Conservation (phyloP, 116 monocot genomes). For the Posidonia oceanica region DNA sequence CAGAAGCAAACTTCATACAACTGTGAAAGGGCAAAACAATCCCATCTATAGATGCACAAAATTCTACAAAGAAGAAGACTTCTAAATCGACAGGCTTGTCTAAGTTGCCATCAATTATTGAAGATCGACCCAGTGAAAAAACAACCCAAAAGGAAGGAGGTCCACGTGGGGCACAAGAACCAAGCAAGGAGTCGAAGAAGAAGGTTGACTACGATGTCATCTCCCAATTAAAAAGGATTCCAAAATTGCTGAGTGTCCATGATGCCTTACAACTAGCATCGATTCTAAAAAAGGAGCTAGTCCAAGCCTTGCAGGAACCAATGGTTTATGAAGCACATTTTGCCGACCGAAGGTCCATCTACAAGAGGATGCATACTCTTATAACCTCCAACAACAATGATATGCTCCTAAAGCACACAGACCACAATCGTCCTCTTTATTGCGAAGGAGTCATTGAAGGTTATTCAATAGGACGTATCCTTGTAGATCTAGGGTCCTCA, state of each 20-base stretch:
- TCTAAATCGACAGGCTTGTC: no score
- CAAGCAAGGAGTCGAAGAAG: not conserved
- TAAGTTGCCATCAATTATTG: no score
- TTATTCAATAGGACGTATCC: no score
- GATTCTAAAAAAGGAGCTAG: not conserved
- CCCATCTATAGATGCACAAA: not conserved
- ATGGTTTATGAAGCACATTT: not conserved
- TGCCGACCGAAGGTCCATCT: not conserved
- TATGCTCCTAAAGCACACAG: not conserved
- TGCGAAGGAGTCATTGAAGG: no score
- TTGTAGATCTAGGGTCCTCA: no score
- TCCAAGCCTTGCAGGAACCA: not conserved
- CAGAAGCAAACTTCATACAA: not conserved
- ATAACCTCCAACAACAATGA: not conserved
- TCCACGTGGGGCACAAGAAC: rapidly evolving
- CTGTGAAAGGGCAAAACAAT: not conserved
- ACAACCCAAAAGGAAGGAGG: not conserved
- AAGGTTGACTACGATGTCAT: not conserved
- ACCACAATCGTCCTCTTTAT: not conserved
- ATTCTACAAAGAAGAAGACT: not conserved
- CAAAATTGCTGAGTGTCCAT: not conserved
- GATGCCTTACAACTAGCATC: not conserved
- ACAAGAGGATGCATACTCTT: not conserved
- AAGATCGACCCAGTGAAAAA: not conserved
- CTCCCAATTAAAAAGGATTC: not conserved